Evolutionary conservation across 163 green algal species (phyloP), one percentile per base, ranked within the genome.

Genomic region (Scenedesmus sp.): DNA sequence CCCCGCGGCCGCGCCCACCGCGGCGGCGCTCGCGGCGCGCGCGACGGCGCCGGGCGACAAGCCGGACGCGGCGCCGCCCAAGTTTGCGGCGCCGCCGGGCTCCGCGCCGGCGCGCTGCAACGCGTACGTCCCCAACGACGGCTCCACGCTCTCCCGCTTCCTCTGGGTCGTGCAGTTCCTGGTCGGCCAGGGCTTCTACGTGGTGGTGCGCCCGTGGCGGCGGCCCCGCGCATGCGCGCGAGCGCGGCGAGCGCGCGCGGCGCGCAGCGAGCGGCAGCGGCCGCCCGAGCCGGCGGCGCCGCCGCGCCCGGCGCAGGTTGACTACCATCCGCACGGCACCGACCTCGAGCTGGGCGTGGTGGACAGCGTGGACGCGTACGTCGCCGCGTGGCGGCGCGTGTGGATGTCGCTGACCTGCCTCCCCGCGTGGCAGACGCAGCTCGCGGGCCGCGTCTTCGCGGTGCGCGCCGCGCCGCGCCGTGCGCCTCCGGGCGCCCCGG

Each of bases 81-180:
- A 54, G 14, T 57, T 62, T 60, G 54, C 60, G 3, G 26, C 31
- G 6, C 57, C 70, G 4, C 24, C 45, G 51, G 58, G 57, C 9
- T 31, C 7, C 44, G 26, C 63, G 26, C 22, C 63, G 2, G 54
- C 42, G 4, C 44, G 24, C 5, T 77, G 60, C 51, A 77, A 76
- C 47, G 63, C 53, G 24, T 75, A 76, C 58, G 34, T 77, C 7
- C 60, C 75, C 31, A 63, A 69, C 15, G 17, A 17, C 22, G 34
- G 18, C 53, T 71, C 33, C 9, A 63, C 45, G 26, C 26, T 76
- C 24, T 51, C 44, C 36, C 51, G 70, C 10, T 76, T 54, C 60
- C 60, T 84, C 1, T 84, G 69, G 69, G 42, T 34, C 29, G 69
- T 79, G 18, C 78, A 84, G 50, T 80, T 63, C 48, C 76, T 80